Base-by-base conservation (phyloP, 257 asterid species). In the Thymus quinquecostatus region DNA sequence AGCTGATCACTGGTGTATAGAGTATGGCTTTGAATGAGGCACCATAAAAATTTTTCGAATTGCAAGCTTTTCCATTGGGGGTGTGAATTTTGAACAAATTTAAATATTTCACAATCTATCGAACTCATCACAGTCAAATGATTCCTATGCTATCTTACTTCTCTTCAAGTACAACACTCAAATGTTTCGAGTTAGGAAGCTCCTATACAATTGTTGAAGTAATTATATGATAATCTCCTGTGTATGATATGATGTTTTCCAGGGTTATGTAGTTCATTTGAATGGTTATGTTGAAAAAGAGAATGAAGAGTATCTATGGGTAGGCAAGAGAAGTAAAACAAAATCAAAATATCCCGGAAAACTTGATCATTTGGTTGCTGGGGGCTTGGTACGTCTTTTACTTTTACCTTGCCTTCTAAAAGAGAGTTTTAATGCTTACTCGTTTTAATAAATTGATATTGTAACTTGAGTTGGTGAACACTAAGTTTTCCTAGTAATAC, bases 221-320 rank as follows among this genome's bases (percentile, higher is more conserved):
- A 75, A 4, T n/a, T 6, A n/a, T 10, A 8, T 27, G 49, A 29
- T 41, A 40, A n/a, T 65, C 55, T 58, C 34, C 29, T 54, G 58
- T 36, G 55, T 56, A 13, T 74, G 60, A 57, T 69, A 45, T n/a
- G 53, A 40, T 72, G 33, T 38, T 43, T 75, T 67, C 47, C 77
- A 92, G 98, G 97, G 83, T 78, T 93, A 90, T 76, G 98, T 97
- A 73, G 87, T 93, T 72, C 98, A 91, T 62, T 80, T 93, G 96
- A 89, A 86, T 85, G 98, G 98, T 30, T 93, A 91, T 73, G 80
- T 85, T 55, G 96, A 93, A 79, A 80, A 78, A 77, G 90, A 77
- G 14, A 82, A 83, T n/a, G 68, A 83, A 79, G 79, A 86, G 69
- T 86, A 75, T 81, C 82, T 93, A 14, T 93, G 98, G 98, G 53